Percentiles rank a stretch among this genome's conserved stretches.
Conservation (phyloP, 148 eudicot species). For the Tetragonia tetragonoides region DNA sequence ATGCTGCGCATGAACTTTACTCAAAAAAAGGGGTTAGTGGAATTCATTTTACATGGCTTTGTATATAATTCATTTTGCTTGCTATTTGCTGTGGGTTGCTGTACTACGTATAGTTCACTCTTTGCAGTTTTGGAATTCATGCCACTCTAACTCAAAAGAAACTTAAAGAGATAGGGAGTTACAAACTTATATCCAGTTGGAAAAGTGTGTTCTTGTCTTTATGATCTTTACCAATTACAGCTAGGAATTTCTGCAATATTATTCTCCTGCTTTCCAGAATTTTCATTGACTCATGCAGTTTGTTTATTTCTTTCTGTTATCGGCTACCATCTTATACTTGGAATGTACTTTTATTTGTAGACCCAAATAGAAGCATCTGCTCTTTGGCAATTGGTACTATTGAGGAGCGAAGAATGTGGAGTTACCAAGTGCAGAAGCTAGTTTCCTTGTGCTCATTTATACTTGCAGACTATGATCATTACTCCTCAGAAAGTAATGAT, state of each 20-base stretch:
- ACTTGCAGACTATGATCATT: slow-evolving; percentile 54
- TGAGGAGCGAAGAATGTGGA: slow-evolving; percentile 67
- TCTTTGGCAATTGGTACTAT: slow-evolving; percentile 57
- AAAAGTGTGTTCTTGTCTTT: background rate
- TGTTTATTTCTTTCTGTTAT: background rate
- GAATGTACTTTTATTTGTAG: slow-evolving; percentile 38
- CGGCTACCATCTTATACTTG: background rate
- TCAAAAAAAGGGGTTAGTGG: too few relatives aligned
- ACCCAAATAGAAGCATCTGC: slow-evolving; percentile 61
- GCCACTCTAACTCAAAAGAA: too few relatives aligned
- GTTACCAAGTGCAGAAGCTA: slow-evolving; percentile 71
- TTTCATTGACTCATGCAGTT: background rate
- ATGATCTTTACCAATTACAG: background rate
- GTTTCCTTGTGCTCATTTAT: slow-evolving; percentile 63
- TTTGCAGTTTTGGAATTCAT: too few relatives aligned
- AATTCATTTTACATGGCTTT: too few relatives aligned
- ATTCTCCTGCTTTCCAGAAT: background rate
- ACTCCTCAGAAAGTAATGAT: slow-evolving; percentile 37
- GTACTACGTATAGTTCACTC: too few relatives aligned
- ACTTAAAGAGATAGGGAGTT: too few relatives aligned
- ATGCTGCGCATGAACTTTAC: too few relatives aligned
- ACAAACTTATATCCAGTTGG: too few relatives aligned
- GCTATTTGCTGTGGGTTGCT: too few relatives aligned
- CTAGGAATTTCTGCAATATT: slow-evolving; percentile 2
- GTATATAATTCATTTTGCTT: too few relatives aligned